A percentile compares a stretch with the other conserved stretches of the same genome.
phyloP scores from a whole-genome alignment of 805 yeast genomes.

The Yamadazyma insecticola region DNA sequence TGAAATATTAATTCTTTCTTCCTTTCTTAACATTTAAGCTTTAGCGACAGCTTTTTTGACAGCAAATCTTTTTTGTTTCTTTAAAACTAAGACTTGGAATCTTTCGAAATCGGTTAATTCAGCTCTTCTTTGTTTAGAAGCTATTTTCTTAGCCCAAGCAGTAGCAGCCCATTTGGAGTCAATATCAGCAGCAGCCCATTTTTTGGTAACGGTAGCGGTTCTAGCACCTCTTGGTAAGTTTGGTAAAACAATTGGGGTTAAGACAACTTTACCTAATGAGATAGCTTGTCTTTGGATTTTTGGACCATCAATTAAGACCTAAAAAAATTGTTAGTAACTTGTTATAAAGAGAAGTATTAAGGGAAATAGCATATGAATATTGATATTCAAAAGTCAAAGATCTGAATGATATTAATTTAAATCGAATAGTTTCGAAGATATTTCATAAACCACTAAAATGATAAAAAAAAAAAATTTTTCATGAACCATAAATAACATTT shows the following conservation, averaged over 20 bases:
- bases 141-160: constrained; percentile 97
- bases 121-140: constrained; percentile 90
- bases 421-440: too few relatives aligned
- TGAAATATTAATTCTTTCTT: constrained; percentile 11
- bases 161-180: constrained; percentile 89
- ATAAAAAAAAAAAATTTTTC: too few relatives aligned
- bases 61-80: constrained; percentile 95
- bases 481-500: too few relatives aligned
- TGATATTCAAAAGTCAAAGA: too few relatives aligned
- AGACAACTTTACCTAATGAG: constrained; percentile 79
- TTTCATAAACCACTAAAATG: too few relatives aligned
- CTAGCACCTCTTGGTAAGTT: constrained; percentile 93
- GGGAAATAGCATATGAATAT: too few relatives aligned
- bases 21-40: constrained; percentile 54
- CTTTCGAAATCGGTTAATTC: constrained; percentile 96
- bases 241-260: constrained; percentile 87
- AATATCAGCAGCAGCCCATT: constrained; percentile 88
- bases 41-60: constrained; percentile 95
- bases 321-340: constrained; percentile 23
- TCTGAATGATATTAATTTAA: too few relatives aligned
- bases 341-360: background rate
- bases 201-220: constrained; percentile 80
- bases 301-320: constrained; percentile 97
- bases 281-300: constrained; percentile 90
- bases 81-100: constrained; percentile 97